Evolutionary conservation across 192 early-diverging fungal genomes (phyloP), one percentile per base, ranked within the genome.

Genomic region (Oehlia diaphana): DNA sequence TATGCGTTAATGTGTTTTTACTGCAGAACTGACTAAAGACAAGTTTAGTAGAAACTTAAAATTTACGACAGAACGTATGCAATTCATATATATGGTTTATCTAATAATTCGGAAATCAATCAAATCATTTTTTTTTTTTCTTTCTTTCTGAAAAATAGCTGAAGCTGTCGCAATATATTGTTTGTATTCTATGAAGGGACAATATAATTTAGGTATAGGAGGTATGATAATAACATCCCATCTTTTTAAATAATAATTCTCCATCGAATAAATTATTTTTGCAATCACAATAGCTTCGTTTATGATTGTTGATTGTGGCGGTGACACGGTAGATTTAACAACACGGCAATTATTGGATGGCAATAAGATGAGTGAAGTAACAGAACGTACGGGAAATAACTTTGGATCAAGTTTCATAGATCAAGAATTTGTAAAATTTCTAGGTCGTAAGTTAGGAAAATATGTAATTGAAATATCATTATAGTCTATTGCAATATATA

Each of bases 261-360:
- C 1, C 50, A 50, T 31, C 4, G 12, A 39, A 13, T 39, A 39
- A 39, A 10, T 9, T 47, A 72, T n/a, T 26, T 42, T 49, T n/a
- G 3, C 8, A 50, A 23, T 58, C 1, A 35, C 6, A 35, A 23
- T 50, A 74, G 83, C 86, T 21, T 82, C 85, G 5, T 90, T 90
- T 68, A 88, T 90, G 87, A 87, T 90, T 66, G 87, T 86, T 76
- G 88, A 90, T 82, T 87, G 85, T 31, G 88, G 88, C 73, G 88
- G 88, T 70, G 88, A 86, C 71, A 90, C 88, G 3, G 88, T 90
- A 0, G 87, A 90, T 84, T 79, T 88, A 76, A 90, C 78, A 87
- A 82, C 74, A 72, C 50, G 23, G 5, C 14, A 35, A 26, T 33
- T 58, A 26, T 62, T 74, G 23, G 2, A 28, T 16, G 49, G 33